Percentiles rank a stretch among this genome's conserved stretches.
phyloP scores from a whole-genome alignment of 176 grass and related monocot genomes.

The Melocanna baccifera region DNA sequence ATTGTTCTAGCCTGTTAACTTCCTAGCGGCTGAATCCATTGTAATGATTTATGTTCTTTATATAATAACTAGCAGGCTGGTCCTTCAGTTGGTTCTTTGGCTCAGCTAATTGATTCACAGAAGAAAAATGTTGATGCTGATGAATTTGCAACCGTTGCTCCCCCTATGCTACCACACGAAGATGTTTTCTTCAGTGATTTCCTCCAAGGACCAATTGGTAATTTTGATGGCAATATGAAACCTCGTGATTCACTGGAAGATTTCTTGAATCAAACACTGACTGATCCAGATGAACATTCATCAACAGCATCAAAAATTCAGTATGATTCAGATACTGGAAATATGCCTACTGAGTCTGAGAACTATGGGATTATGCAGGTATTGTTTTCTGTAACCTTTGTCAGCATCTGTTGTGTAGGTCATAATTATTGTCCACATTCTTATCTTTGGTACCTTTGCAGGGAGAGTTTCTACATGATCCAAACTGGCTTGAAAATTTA shows the following conservation, averaged over 20 bases:
- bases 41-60: neutral
- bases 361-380: constrained; percentile 29
- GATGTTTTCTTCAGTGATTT: neutral
- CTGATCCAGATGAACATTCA: constrained; percentile 50
- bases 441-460: constrained; percentile 25
- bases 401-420: neutral
- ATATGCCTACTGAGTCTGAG: constrained; percentile 12
- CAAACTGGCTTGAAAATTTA: constrained; percentile 3
- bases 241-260: constrained; percentile 26
- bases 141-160: neutral
- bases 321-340: constrained; percentile 39
- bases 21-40: neutral
- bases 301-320: constrained; percentile 39
- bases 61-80: constrained; percentile 43
- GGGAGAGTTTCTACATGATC: constrained; percentile 27
- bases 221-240: constrained; percentile 21
- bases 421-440: neutral
- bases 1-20: neutral
- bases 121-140: neutral
- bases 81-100: neutral
- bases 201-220: neutral
- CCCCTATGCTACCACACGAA: neutral
- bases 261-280: constrained; percentile 43
- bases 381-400: neutral
- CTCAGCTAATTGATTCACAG: neutral